Conservation (phyloP, 768 basidiomycete species). For the Russula foetens region DNA sequence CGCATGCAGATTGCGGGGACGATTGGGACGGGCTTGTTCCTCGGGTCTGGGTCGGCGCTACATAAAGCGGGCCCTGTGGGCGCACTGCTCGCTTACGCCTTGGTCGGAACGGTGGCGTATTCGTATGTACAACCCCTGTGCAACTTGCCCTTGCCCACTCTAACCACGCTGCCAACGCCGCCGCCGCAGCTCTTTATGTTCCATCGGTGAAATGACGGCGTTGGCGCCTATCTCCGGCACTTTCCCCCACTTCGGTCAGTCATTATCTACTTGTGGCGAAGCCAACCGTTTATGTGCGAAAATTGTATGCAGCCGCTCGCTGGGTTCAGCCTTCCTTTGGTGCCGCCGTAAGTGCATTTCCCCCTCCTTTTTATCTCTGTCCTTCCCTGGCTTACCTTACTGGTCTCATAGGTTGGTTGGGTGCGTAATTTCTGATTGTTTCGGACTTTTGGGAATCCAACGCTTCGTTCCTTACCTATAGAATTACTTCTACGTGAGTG, state of each 20-base stretch:
- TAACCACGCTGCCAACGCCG: background rate
- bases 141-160: background rate
- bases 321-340: slow-evolving; percentile 33
- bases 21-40: slow-evolving; percentile 66
- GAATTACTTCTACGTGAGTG: slow-evolving; percentile 46
- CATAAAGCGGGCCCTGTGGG: slow-evolving; percentile 56
- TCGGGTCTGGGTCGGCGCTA: slow-evolving; percentile 60
- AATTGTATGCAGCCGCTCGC: slow-evolving; percentile 22
- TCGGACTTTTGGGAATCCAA: background rate
- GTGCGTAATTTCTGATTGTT: slow-evolving; percentile 15
- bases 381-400: background rate
- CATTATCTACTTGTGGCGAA: background rate
- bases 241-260: slow-evolving; percentile 60
- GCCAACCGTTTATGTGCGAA: background rate
- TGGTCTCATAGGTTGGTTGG: slow-evolving; percentile 23
- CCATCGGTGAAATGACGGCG: slow-evolving; percentile 73
- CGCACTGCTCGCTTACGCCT: slow-evolving; percentile 52
- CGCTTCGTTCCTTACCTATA: slow-evolving; percentile 17
- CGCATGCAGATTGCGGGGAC: slow-evolving; percentile 58
- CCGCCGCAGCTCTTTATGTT: slow-evolving; percentile 44
- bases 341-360: slow-evolving; percentile 26
- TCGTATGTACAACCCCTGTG: slow-evolving; percentile 33
- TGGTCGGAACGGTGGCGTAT: slow-evolving; percentile 62
- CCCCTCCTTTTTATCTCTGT: background rate
- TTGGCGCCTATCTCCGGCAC: slow-evolving; percentile 73